Evolutionary conservation across 208 protist species (phyloP), one percentile per base, ranked within the genome.

Genomic region (Acanthamoeba triangularis): DNA sequence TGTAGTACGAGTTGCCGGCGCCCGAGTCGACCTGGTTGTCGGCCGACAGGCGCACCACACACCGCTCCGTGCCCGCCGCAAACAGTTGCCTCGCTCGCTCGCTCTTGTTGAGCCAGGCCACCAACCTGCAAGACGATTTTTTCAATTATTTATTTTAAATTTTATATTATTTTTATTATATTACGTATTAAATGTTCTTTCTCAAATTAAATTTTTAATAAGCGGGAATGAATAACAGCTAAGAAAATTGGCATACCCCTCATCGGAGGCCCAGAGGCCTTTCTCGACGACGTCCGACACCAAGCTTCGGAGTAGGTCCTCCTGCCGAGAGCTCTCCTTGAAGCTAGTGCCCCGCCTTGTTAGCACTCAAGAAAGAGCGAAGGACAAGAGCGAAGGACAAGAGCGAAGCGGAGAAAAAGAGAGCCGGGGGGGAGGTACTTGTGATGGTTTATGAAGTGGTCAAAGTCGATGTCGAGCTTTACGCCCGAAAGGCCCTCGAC

Each of bases 21-120:
- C 72, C 72, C 72, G 72, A 30, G 72, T 47, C 37, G 67, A 74
- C 67, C 28, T 74, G 74, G 37, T 84, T 84, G 74, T 84, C 74
- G 20, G 74, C 35, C 28, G 35, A 14, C 78, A 87, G 8, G 25
- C 78, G 78, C 10, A 87, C 30, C 44, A 87, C 25, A 16, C 78
- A 87, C 3, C 44, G 7, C 44, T 59, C 16, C 10, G 78, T 87
- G 49, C 44, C 30, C n/a, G 54, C 25, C 8, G 11, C 47, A 41
- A 87, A 87, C 30, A 33, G 35, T 37, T 16, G 13, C 11, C 56
- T 87, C 2, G 78, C 37, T 0, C 78, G 37, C 30, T 87, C 78
- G 44, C 78, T 87, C 44, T 59, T 52, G 25, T 87, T 87, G 44
- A 87, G 44, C 78, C 78, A 87, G 13, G 23, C 41, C 78, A 87